Conservation (phyloP, 306 rosid genomes). For the Cucurbita argyrosperma region DNA sequence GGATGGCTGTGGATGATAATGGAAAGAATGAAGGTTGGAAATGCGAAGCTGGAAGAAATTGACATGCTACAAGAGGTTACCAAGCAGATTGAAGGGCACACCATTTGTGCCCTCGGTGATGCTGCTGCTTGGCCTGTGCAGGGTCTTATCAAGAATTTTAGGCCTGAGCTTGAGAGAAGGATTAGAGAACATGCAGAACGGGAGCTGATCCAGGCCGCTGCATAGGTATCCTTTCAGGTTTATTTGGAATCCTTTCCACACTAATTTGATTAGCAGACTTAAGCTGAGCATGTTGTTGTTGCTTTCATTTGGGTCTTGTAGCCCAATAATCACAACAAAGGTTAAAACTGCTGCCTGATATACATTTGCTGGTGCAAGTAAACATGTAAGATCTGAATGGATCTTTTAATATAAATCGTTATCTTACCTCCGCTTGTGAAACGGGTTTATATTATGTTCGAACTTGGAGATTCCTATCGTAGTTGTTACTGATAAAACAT, state of each 20-base stretch:
- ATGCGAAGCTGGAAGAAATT: conserved; percentile 93
- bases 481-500: no score
- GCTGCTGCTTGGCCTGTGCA: conserved; percentile 99
- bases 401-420: background rate
- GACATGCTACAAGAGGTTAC: conserved; percentile 99
- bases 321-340: background rate
- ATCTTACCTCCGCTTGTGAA: background rate
- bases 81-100: conserved; percentile 97
- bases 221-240: conserved; percentile 40
- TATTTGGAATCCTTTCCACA: conserved; percentile 6
- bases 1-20: conserved; percentile 99
- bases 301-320: background rate
- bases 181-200: conserved; percentile 74
- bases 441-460: no score
- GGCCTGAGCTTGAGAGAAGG: conserved; percentile 98
- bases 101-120: conserved; percentile 93
- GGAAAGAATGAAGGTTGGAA: conserved; percentile 96
- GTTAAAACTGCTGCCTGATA: background rate
- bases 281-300: background rate
- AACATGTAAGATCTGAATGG: no score
- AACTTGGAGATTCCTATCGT: no score
- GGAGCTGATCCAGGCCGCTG: conserved; percentile 82
- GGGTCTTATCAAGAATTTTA: conserved; percentile 93
- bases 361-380: no score
- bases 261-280: background rate